Percentiles rank a stretch among this genome's conserved stretches.
These are phyloP conservation scores for Magnaporthales sp. DNA, from an alignment of 2,329 filamentous ascomycete genomes.

Conservation along the genomic window DNA sequence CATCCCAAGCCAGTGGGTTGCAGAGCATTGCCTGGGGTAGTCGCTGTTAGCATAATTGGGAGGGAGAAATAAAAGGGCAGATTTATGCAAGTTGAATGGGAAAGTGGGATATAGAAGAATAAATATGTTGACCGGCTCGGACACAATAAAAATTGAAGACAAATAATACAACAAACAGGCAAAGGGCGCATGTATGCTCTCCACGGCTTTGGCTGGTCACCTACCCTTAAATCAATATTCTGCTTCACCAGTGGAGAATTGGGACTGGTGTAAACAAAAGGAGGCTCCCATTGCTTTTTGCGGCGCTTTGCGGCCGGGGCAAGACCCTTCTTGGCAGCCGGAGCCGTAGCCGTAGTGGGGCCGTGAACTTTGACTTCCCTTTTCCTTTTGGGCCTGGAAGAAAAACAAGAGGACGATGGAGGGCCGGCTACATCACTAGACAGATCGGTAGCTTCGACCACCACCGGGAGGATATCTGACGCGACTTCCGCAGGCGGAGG, in stretches of 20 bases:
- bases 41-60: not conserved
- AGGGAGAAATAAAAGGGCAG: not conserved
- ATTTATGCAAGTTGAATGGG: not conserved
- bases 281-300: constrained; percentile 17
- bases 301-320: constrained; percentile 14
- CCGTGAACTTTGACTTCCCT: not conserved
- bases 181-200: not conserved
- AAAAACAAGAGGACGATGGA: not conserved
- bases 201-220: constrained; percentile 5
- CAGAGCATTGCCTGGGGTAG: constrained; percentile 25
- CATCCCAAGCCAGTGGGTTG: constrained; percentile 26
- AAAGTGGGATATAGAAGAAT: not conserved
- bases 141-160: constrained; percentile 1
- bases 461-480: not conserved
- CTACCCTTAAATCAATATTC: constrained; percentile 23
- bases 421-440: not conserved
- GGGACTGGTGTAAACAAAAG: constrained; percentile 24
- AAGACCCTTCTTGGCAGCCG: not conserved
- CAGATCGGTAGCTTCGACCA: not conserved
- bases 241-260: constrained; percentile 24
- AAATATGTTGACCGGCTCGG: too few species aligned
- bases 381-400: not conserved
- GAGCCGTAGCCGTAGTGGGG: not conserved
- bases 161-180: not conserved
- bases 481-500: not conserved